Base-by-base conservation (phyloP, 192 early-diverging fungal genomes). In the Entomortierella chlamydospora region DNA sequence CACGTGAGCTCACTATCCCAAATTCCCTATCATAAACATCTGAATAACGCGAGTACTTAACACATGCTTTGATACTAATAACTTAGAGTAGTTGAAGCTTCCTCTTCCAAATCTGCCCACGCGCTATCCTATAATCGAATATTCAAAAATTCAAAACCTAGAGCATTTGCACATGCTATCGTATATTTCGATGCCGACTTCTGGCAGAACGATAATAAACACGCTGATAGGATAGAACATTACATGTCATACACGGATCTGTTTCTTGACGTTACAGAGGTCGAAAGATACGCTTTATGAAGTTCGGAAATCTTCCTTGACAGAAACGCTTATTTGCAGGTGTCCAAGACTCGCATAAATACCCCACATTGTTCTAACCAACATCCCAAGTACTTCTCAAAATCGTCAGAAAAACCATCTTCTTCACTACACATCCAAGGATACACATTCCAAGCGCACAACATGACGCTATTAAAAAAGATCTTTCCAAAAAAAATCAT, bases 401-500 rank as follows among this genome's bases (percentile, higher is more conserved):
- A 47, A 17, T 20, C 15, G 15, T 47, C 12, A 47, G 20, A 5
- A 47, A 47, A 20, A 47, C 8, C 12, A 47, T 20, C 45, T 12
- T 47, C 39, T 13, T 41, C 13, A 6, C 39, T 13, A 41, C 6
- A 41, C 6, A 6, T 41, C 39, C 13, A 41, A 41, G 13, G 13
- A 41, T 41, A 41, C 37, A 62, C 26, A 45, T 57, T 8, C 49
- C 23, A 57, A 30, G 23, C 23, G 37, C 18, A 12, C 30, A 23
- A 57, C 29, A 72, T 72, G 70, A 63, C 61, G 28, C 61, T 72
- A 23, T 26, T 30, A 23, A 62, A 43, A 28, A 72, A 66, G 17
- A 56, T 72, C 28, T 68, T 81, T 33, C 66, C 66, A 51, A 65
- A 62, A 13, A 54, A 68, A 57, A 59, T 83, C 18, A 37, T 70